Evolutionary conservation across 805 yeast species (phyloP).

Genomic region (Komagataella pastoris): DNA sequence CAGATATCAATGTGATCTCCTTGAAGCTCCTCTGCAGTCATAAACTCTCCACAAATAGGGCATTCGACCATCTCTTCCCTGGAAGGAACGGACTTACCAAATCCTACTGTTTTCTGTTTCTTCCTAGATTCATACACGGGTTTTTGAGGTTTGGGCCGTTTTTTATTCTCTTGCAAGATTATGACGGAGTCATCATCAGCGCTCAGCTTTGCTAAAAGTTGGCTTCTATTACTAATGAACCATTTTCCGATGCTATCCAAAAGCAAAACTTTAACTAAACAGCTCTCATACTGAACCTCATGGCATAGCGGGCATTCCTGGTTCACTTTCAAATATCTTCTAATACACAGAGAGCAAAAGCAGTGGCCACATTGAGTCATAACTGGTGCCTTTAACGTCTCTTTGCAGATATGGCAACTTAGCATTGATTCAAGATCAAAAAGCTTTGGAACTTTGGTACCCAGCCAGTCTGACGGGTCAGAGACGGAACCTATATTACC

Average conservation of each 20-base stretch:
- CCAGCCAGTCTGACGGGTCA: slow-evolving; percentile 65
- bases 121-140: not conserved
- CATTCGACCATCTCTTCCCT: slow-evolving; percentile 31
- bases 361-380: slow-evolving; percentile 79
- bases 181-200: not conserved
- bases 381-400: slow-evolving; percentile 66
- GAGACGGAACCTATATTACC: slow-evolving; percentile 19
- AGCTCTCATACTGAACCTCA: slow-evolving; percentile 55
- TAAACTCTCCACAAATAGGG: slow-evolving; percentile 48
- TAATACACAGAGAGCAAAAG: slow-evolving; percentile 78
- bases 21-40: slow-evolving; percentile 45
- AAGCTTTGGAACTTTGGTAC: slow-evolving; percentile 40
- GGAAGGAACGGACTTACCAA: not conserved
- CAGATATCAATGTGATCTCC: slow-evolving; percentile 52
- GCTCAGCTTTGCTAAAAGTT: slow-evolving; percentile 20
- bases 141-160: not conserved
- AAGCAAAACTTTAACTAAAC: slow-evolving; percentile 48
- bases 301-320: slow-evolving; percentile 72
- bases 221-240: slow-evolving; percentile 28
- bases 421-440: slow-evolving; percentile 54
- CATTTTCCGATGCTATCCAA: slow-evolving; percentile 60
- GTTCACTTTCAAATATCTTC: slow-evolving; percentile 49
- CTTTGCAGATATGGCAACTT: slow-evolving; percentile 84
- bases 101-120: slow-evolving; percentile 3
- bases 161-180: not conserved